Evolutionary conservation across 1,284 basidiomycete species (phyloP).

Genomic region (Vanrija humicola): DNA sequence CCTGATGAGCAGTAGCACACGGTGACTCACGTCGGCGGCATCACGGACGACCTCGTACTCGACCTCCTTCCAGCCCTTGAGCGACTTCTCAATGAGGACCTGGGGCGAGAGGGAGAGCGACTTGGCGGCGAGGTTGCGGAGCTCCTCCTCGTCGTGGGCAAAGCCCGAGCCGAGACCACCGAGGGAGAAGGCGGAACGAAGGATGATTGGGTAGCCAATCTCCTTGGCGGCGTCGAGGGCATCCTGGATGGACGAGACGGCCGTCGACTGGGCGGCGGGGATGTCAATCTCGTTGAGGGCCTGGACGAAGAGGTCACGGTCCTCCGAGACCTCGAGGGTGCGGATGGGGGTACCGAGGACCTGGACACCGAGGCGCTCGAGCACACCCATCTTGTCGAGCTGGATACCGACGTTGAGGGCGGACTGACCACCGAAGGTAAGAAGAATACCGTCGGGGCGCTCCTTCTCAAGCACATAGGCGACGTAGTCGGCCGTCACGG

Average conservation of each 20-base stretch:
- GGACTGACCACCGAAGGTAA: constrained; percentile 98
- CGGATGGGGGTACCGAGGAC: constrained; percentile 94
- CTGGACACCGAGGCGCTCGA: constrained; percentile 89
- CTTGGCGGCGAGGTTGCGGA: constrained; percentile 90
- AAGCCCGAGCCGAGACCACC: constrained; percentile 99
- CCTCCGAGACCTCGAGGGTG: constrained; percentile 93
- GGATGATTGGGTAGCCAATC: constrained; percentile 97
- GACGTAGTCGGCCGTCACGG: constrained; percentile 95
- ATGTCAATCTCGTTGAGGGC: constrained; percentile 98
- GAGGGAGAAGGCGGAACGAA: constrained; percentile 96
- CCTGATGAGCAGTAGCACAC: not conserved
- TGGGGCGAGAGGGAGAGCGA: constrained; percentile 88
- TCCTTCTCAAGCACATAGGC: constrained; percentile 99
- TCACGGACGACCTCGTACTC: constrained; percentile 99
- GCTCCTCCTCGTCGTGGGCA: constrained; percentile 89
- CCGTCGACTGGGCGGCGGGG: constrained; percentile 93
- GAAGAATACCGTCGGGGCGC: constrained; percentile 91
- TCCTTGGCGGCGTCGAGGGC: constrained; percentile 84
- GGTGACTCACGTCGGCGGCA: constrained; percentile 76
- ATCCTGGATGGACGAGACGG: constrained; percentile 90
- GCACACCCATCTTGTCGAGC: constrained; percentile 94
- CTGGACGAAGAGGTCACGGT: constrained; percentile 94
- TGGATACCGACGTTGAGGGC: constrained; percentile 97
- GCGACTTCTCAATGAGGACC: constrained; percentile 93
- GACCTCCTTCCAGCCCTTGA: constrained; percentile 99